A percentile compares a stretch with the other conserved stretches of the same genome.
Evolutionary conservation across 345 rosid species (phyloP).

Genomic region (Raphanus sativus): DNA sequence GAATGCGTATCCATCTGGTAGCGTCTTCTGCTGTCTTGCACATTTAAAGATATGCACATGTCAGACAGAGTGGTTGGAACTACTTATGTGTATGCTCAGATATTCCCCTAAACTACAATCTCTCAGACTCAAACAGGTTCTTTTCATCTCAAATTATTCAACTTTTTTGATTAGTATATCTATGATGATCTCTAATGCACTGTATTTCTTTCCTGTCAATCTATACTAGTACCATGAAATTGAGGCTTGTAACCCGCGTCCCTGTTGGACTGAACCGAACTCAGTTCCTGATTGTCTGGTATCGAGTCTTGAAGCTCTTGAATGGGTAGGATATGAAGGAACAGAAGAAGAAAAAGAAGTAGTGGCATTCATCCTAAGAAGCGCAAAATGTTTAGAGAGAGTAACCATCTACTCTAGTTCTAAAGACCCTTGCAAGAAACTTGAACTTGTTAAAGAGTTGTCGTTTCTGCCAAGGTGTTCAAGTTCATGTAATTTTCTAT

Average conservation of each 20-base stretch:
- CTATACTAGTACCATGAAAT: background rate
- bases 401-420: background rate
- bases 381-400: background rate
- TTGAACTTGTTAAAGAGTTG: constrained; percentile 2
- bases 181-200: background rate
- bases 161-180: no score
- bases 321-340: constrained; percentile 3
- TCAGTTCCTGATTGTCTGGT: constrained; percentile 19
- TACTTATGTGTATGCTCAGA: constrained; percentile 10
- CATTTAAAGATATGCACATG: constrained; percentile 22
- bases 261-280: constrained; percentile 12
- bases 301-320: background rate
- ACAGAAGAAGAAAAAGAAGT: constrained; percentile 18
- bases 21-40: constrained; percentile 4
- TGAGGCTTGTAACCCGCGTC: background rate
- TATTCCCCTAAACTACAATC: constrained; percentile 6
- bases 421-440: background rate
- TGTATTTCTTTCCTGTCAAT: background rate
- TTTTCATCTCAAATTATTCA: no score
- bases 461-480: background rate
- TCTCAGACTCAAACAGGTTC: background rate
- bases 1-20: constrained; percentile 21
- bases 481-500: background rate
- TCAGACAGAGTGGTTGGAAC: constrained; percentile 7
- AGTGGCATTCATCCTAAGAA: background rate